These are phyloP conservation scores for Quercus rubra DNA, from an alignment of 306 rosid species.

Conservation along the genomic window DNA sequence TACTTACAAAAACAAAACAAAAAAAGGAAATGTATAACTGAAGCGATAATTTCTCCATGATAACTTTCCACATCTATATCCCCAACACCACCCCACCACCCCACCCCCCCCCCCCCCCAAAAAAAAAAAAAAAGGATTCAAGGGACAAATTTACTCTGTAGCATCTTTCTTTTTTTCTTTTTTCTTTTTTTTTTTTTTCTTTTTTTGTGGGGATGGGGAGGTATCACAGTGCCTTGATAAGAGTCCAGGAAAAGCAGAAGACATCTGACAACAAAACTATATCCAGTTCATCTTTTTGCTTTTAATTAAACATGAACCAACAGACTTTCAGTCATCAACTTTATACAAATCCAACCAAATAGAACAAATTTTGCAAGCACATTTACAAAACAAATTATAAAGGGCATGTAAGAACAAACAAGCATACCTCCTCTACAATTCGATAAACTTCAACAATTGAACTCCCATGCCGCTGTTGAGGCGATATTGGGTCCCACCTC, in stretches of 20 bases:
- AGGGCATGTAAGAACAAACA: neutral
- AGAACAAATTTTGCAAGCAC: neutral
- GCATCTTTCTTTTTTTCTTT: no score
- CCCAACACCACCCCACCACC: no score
- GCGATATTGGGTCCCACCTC: constrained; percentile 93
- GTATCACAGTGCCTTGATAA: neutral
- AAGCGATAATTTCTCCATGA: no score
- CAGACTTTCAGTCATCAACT: neutral
- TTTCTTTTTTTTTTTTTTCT: no score
- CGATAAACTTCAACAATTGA: constrained; percentile 97
- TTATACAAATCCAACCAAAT: neutral
- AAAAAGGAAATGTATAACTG: no score
- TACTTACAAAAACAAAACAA: no score
- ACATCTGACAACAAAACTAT: neutral
- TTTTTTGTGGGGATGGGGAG: no score
- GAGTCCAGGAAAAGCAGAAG: neutral
- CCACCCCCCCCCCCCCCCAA: no score
- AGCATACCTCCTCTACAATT: constrained; percentile 92
- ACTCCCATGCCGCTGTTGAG: constrained; percentile 91
- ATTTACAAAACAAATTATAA: neutral
- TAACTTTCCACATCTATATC: no score
- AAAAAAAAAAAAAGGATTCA: no score
- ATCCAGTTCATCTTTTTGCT: neutral
- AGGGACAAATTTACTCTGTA: no score
- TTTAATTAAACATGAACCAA: neutral